Base-by-base conservation (phyloP, 148 eudicot species). In the Fagopyrum tataricum region DNA sequence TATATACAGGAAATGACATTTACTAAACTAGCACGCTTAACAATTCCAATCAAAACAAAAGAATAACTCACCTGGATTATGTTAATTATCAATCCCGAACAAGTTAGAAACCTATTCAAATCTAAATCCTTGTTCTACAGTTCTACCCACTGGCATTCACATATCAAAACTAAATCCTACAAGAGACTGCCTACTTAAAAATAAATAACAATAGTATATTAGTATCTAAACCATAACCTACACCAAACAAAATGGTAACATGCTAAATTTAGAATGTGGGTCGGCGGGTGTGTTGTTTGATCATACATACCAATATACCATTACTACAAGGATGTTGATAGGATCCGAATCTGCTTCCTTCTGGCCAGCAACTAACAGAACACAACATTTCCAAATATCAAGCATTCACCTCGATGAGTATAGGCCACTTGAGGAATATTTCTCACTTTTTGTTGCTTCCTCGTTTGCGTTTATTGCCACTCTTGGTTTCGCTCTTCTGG, bases 381-480 rank as follows among this genome's bases (percentile, higher is more conserved):
- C 37, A 31, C 37, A 3, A 31, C 37, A 31, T 31, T 3, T 31
- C 37, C 37, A 31, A 31, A 31, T 31, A 31, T 31, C 37, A 31
- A 31, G 37, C 37, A 31, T 31, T 31, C 37, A 31, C 37, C 37
- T 31, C 37, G 37, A 31, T 31, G 37, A 47, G 4, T 1, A 47
- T 12, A 47, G 14, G 14, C 56, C 18, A 7, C 11, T 26, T 18
- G 62, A 56, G 62, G 21, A 15, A 21, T 61, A 61, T 64, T 31
- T 64, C 42, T 64, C 69, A 64, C 69, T 64, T 64, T 64, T 64
- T 64, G 26, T 43, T 64, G 69, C 69, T 21, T 15, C 67, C 41
- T 26, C 69, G 37, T 64, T 64, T 64, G 44, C 69, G 69, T 43
- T 64, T 64, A 37, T 64, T 64, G 43, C 69, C 69, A 64, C 69